Conservation (phyloP, 192 early-diverging fungal species). For the Kickxella alabastrina region DNA sequence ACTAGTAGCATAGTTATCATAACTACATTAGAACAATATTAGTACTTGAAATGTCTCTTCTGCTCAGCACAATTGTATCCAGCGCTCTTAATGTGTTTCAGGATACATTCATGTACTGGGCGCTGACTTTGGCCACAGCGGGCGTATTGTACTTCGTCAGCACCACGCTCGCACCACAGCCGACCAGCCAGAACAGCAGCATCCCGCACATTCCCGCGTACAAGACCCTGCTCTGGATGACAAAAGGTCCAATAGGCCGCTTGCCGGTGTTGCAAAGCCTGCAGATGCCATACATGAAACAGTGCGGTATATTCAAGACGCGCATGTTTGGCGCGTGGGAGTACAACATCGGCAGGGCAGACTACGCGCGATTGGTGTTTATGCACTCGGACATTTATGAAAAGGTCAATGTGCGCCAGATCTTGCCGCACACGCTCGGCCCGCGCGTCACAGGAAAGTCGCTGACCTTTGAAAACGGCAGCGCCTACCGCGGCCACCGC, state of each 20-base stretch:
- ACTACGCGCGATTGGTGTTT: slow-evolving; percentile 47
- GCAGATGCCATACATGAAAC: slow-evolving; percentile 25
- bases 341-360: slow-evolving; percentile 50
- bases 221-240: slow-evolving; percentile 49
- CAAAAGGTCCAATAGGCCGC: slow-evolving; percentile 32
- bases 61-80: no score
- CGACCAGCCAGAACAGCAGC: no score
- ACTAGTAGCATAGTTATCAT: no score
- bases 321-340: slow-evolving; percentile 50
- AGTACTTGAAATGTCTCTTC: no score
- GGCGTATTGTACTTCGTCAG: no score
- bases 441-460: slow-evolving; percentile 41
- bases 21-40: no score
- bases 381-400: slow-evolving; percentile 41
- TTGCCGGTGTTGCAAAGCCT: slow-evolving; percentile 37
- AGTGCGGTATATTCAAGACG: slow-evolving; percentile 30
- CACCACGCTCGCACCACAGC: no score
- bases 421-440: slow-evolving; percentile 41
- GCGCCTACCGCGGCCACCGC: slow-evolving; percentile 43
- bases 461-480: slow-evolving; percentile 48
- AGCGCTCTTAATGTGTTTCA: no score
- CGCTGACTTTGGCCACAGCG: no score
- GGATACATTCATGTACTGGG: no score
- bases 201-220: slow-evolving; percentile 36
- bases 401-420: slow-evolving; percentile 46